Percentiles rank a stretch among this genome's conserved stretches.
Conservation (phyloP, 805 yeast species). For the Tetrapisispora arboricola region DNA sequence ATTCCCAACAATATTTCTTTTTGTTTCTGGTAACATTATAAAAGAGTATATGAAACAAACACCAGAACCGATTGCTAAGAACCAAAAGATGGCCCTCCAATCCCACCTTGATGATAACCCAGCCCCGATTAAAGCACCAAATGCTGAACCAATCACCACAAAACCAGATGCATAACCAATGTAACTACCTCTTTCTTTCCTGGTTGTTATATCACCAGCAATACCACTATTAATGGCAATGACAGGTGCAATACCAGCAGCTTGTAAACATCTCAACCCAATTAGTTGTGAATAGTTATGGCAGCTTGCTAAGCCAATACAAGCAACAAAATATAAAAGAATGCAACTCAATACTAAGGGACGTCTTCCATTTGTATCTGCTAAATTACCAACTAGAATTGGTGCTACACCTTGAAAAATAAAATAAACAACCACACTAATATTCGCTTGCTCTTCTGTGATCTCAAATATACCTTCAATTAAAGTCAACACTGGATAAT, state of each 20-base stretch:
- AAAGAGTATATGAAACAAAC: constrained; percentile 28
- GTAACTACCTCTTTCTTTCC: constrained; percentile 58
- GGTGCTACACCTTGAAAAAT: constrained; percentile 73
- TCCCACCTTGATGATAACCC: constrained; percentile 35
- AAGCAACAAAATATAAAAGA: constrained; percentile 45
- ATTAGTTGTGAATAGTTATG: constrained; percentile 51
- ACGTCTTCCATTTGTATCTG: constrained; percentile 65
- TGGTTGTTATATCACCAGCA: constrained; percentile 61
- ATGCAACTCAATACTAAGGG: constrained; percentile 52
- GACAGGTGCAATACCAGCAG: constrained; percentile 67
- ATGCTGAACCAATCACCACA: constrained; percentile 60
- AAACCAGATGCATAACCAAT: constrained; percentile 59
- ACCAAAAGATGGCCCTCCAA: constrained; percentile 79
- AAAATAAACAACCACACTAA: constrained; percentile 68
- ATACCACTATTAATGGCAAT: constrained; percentile 62
- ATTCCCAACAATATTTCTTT: constrained; percentile 62
- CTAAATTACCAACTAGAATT: constrained; percentile 51
- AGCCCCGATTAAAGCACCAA: constrained; percentile 65
- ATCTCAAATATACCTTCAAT: constrained; percentile 46
- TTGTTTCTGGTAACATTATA: constrained; percentile 61
- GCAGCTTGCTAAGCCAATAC: constrained; percentile 55
- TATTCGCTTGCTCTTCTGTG: constrained; percentile 47
- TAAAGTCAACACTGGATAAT: constrained; percentile 63
- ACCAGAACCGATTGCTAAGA: constrained; percentile 57
- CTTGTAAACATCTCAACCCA: constrained; percentile 63